Percentiles rank a stretch among this genome's conserved stretches.
phyloP scores from a whole-genome alignment of 768 basidiomycete species.

The Trametes meyenii region DNA sequence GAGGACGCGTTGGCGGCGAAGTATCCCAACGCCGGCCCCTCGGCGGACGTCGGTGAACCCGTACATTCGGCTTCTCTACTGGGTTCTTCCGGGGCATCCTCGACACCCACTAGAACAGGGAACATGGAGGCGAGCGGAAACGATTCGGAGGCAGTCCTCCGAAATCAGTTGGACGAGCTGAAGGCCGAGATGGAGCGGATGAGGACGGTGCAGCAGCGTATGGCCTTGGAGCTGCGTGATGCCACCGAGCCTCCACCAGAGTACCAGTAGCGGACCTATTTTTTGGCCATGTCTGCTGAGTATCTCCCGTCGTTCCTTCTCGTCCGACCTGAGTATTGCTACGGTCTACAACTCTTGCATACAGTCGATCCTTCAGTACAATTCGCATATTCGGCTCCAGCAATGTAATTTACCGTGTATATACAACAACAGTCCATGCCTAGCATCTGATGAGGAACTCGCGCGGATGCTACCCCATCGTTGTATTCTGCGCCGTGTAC shows the following conservation, averaged over 20 bases:
- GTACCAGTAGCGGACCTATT: neutral
- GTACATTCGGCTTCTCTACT: neutral
- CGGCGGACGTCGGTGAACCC: neutral
- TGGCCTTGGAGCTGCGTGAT: slow-evolving; percentile 7
- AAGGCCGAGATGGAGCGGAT: slow-evolving; percentile 4
- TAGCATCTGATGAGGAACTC: neutral
- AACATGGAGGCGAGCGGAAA: neutral
- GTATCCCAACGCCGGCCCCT: neutral
- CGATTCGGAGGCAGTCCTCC: slow-evolving; percentile 2
- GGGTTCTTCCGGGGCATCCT: neutral
- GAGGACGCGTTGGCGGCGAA: slow-evolving; percentile 4
- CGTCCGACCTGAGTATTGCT: no score
- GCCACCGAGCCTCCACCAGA: slow-evolving; percentile 4
- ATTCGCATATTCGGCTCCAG: no score
- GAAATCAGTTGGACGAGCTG: slow-evolving; percentile 1
- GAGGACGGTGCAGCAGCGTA: slow-evolving; percentile 8
- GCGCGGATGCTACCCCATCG: no score
- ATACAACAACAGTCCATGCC: no score
- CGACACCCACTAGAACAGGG: neutral
- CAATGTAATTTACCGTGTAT: no score
- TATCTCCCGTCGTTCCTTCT: no score
- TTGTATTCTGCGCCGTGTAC: no score
- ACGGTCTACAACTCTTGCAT: no score
- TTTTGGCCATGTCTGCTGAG: neutral
- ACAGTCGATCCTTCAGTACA: no score